Conservation (phyloP, 495 filamentous ascomycete genomes). For the Sphaerosporella brunnea region DNA sequence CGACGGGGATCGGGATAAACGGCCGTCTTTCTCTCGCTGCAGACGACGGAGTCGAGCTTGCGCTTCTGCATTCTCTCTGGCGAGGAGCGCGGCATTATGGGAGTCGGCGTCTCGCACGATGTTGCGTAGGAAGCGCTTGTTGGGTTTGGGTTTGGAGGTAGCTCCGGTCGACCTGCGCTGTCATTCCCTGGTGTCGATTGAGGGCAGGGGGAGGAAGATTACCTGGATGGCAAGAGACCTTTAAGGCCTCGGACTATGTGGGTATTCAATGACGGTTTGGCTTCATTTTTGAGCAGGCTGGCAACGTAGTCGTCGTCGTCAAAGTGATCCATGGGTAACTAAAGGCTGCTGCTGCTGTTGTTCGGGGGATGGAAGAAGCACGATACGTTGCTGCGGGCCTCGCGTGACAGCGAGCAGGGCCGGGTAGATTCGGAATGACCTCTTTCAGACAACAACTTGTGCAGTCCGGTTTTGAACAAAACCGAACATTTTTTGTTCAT, state of each 20-base stretch:
- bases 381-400: too few relatives aligned
- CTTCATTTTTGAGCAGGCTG: conserved; percentile 53
- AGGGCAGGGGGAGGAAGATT: conserved; percentile 21
- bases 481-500: too few relatives aligned
- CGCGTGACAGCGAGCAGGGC: too few relatives aligned
- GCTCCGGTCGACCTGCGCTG: conserved; percentile 2
- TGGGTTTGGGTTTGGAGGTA: conserved; percentile 63
- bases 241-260: conserved; percentile 57
- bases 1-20: conserved; percentile 2
- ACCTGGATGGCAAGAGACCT: conserved; percentile 55
- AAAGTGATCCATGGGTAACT: conserved; percentile 10
- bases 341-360: too few relatives aligned
- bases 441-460: too few relatives aligned
- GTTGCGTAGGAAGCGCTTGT: conserved; percentile 73
- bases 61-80: conserved; percentile 49
- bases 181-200: conserved; percentile 5
- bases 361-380: too few relatives aligned
- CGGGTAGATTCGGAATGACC: too few relatives aligned
- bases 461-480: too few relatives aligned
- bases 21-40: background rate
- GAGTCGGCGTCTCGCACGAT: conserved; percentile 74
- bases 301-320: conserved; percentile 57
- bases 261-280: conserved; percentile 45
- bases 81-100: conserved; percentile 75
- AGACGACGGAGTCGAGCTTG: conserved; percentile 33